Evolutionary conservation across 495 filamentous ascomycete genomes (phyloP).

Genomic region (Aspergillus ostianus): DNA sequence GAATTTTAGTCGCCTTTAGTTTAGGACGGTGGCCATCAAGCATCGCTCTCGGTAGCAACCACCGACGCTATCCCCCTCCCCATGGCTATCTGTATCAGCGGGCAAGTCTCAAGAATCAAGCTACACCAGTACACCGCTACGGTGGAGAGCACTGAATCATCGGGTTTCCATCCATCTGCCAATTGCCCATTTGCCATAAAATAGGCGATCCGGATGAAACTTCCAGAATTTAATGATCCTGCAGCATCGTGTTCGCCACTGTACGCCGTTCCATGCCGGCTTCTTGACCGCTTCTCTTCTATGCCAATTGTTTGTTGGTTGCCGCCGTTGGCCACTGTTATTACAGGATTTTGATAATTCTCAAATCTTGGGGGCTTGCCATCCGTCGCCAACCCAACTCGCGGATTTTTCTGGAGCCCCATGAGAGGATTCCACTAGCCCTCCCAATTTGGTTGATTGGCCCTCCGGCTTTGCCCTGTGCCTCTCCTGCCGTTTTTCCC

Average conservation of each 20-base stretch:
- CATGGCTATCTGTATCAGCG: not conserved
- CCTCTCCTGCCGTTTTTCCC: not conserved
- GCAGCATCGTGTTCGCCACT: constrained; percentile 6
- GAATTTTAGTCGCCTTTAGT: not conserved
- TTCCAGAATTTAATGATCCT: constrained; percentile 11
- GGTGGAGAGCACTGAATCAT: not conserved
- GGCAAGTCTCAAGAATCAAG: not conserved
- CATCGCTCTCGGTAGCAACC: not conserved
- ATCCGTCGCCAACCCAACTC: not conserved
- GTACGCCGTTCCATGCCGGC: constrained; percentile 7
- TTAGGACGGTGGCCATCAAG: not conserved
- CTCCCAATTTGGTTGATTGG: constrained; percentile 1
- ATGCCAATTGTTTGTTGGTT: constrained; percentile 10
- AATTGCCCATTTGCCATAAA: not conserved
- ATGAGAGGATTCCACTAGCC: not conserved
- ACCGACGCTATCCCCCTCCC: not conserved
- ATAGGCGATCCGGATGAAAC: constrained; percentile 5
- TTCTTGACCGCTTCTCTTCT: constrained; percentile 24
- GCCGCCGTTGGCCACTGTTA: constrained; percentile 11
- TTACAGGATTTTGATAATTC: constrained; percentile 2
- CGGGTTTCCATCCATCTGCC: not conserved
- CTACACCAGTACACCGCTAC: constrained; percentile 8
- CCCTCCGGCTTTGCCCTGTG: not conserved
- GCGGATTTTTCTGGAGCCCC: constrained; percentile 1
- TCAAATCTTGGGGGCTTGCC: constrained; percentile 7